Evolutionary conservation across 2,329 filamentous ascomycete species (phyloP), one percentile per base, ranked within the genome.

Genomic region (Sarocladium strictum): DNA sequence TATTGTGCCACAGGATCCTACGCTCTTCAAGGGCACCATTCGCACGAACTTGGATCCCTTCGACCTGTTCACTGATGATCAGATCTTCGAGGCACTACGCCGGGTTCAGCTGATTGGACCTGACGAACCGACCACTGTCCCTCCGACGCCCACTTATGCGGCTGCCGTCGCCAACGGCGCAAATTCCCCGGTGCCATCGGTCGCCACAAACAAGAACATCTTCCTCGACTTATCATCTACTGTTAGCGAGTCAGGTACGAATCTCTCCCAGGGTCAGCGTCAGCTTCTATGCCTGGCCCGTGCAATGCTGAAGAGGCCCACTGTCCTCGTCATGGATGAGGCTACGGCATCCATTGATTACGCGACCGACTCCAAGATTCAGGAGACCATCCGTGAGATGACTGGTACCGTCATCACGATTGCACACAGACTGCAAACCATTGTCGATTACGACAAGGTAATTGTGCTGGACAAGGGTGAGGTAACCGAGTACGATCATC

Each of bases 251-350:
- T 97, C 92, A 0, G 94, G 94, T 49, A 87, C 87, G 58, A 99
- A 99, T 65, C 79, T 99, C 11, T 97, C 93, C 0, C 94, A 99
- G 70, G 94, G 94, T 47, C 94, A 99, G 69, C 85, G 94, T 7
- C 94, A 99, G 70, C 85, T 99, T 10, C 77, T 99, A 55, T 99
- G 94, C 67, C 83, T 99, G 10, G 94, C 93, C 0, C 86, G 94
- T 54, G 94, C 94, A 0, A 83, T 99, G 61, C 86, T 99, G 59
- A 97, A 96, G 72, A 83, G 84, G 32, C 92, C 94, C 0, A 92
- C 89, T 60, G 91, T 99, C 1, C 77, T 99, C n/a, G 87, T 99
- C 65, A 97, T 99, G 94, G 94, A 99, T 70, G 94, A 99, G 75
- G 94, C 94, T 1, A 99, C 94, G 0, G 94, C 94, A 0, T 96